phyloP scores from a whole-genome alignment of 208 protist genomes.

The Borovskyia barvae region DNA sequence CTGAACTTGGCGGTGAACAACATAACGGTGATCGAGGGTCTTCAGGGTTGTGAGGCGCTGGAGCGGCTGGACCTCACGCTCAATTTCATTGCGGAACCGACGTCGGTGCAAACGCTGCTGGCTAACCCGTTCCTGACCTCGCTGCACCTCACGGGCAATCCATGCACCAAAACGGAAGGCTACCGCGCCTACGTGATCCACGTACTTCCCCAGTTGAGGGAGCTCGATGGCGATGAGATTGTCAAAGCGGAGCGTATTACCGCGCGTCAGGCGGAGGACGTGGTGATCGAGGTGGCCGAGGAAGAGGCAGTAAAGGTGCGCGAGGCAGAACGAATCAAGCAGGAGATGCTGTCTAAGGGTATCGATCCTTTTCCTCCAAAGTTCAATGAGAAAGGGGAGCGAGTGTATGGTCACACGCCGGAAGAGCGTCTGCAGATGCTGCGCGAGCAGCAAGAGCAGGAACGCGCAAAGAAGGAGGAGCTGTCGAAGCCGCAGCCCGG shows the following conservation, averaged over 20 bases:
- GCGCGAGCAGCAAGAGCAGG: constrained; percentile 75
- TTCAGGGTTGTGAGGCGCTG: constrained; percentile 93
- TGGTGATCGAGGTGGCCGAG: constrained; percentile 39
- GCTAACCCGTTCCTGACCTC: constrained; percentile 85
- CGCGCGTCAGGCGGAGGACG: constrained; percentile 82
- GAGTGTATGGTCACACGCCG: constrained; percentile 87
- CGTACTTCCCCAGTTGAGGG: constrained; percentile 89
- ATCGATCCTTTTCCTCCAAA: constrained; percentile 77
- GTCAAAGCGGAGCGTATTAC: constrained; percentile 82
- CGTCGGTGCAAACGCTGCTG: constrained; percentile 65
- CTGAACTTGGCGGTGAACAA: constrained; percentile 98
- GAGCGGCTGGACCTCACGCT: constrained; percentile 96
- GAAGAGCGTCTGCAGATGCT: constrained; percentile 89
- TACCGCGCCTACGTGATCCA: constrained; percentile 93
- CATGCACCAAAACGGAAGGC: constrained; percentile 83
- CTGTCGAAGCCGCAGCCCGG: constrained; percentile 32
- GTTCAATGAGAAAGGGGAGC: constrained; percentile 89
- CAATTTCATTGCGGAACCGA: constrained; percentile 95
- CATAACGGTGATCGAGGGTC: constrained; percentile 90
- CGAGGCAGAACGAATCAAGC: constrained; percentile 69
- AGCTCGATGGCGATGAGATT: constrained; percentile 89
- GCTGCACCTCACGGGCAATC: constrained; percentile 95
- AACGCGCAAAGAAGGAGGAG: constrained; percentile 38
- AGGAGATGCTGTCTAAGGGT: constrained; percentile 63
- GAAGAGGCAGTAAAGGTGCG: constrained; percentile 47